Evolutionary conservation across 2,329 filamentous ascomycete genomes (phyloP).

Genomic region (Neopestalotiopsis rosae): DNA sequence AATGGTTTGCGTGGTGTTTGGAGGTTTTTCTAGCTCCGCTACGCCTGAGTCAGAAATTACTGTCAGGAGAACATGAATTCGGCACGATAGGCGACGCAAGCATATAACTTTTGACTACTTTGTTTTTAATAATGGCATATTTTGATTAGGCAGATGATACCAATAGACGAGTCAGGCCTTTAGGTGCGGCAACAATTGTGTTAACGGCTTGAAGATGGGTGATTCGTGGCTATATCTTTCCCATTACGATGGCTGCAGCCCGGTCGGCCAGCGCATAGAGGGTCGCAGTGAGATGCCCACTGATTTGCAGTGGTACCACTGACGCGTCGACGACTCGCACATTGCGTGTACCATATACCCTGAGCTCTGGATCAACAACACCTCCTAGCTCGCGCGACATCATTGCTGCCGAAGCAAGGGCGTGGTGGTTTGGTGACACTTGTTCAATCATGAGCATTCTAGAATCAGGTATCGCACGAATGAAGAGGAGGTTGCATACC

Average conservation of each 20-base stretch:
- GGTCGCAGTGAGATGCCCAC: slow-evolving; percentile 54
- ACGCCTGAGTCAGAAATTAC: slow-evolving; percentile 18
- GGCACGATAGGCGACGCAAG: not conserved
- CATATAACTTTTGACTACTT: not conserved
- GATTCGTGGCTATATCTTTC: not conserved
- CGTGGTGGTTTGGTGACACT: slow-evolving; percentile 47
- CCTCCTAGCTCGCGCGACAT: slow-evolving; percentile 53
- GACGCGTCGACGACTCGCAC: slow-evolving; percentile 56
- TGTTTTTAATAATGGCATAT: slow-evolving; percentile 1
- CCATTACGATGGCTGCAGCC: slow-evolving; percentile 37
- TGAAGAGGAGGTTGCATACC: slow-evolving; percentile 20
- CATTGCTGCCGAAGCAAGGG: slow-evolving; percentile 55
- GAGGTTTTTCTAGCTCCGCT: slow-evolving; percentile 23
- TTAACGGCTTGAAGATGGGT: not conserved
- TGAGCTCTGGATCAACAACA: slow-evolving; percentile 51
- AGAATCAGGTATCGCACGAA: not conserved
- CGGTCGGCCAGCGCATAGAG: slow-evolving; percentile 60
- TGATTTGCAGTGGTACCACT: slow-evolving; percentile 54
- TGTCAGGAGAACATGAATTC: not conserved
- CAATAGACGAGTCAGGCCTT: not conserved
- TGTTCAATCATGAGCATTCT: not conserved
- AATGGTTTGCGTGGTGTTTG: slow-evolving; percentile 28
- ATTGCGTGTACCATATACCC: slow-evolving; percentile 55
- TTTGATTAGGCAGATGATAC: slow-evolving; percentile 18
- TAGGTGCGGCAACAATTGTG: not conserved